Evolutionary conservation across 177 flowering plant genomes (phyloP), one percentile per base, ranked within the genome.

Genomic region (Telopea speciosissima): DNA sequence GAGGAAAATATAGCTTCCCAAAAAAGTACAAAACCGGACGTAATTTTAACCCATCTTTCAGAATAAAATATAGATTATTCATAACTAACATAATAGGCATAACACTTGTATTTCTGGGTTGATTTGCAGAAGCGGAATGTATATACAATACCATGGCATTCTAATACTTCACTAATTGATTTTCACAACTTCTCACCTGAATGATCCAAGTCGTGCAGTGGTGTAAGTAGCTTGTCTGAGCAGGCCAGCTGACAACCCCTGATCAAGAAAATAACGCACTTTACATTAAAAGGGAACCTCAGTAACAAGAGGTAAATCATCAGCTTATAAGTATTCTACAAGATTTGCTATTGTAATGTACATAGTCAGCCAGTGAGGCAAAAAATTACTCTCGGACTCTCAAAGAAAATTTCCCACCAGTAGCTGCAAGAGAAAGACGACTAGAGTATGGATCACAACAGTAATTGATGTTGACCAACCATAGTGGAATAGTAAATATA

Each of bases 171-270:
- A 12, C 54, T 44, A 49, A 12, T 49, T 49, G 54, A 49, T 49
- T 12, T 49, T 0, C 14, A 12, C 17, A 49, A 49, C 14, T 49
- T 16, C 54, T 16, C 54, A 89, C 91, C 58, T 89, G 76, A 89
- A 89, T 16, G 93, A 76, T 63, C 93, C 93, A 73, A 89, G 91
- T 0, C 93, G 83, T 1, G 93, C 91, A 28, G 91, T 89, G 52
- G 93, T 89, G 72, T 89, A 89, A 24, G 93, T 89, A 45, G 93
- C 93, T 78, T 89, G 93, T 64, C 93, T 81, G 8, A 89, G 93
- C 62, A 89, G 75, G 21, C 93, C 93, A 68, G 93, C 93, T 63
- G 91, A 85, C 12, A 89, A 72, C 13, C 93, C 93, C 93, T 89
- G 80, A 69, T 54, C 68, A 62, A 45, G 71, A 36, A 63, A 6